Evolutionary conservation across 768 basidiomycete species (phyloP).

Genomic region (Termitomyces sp.): DNA sequence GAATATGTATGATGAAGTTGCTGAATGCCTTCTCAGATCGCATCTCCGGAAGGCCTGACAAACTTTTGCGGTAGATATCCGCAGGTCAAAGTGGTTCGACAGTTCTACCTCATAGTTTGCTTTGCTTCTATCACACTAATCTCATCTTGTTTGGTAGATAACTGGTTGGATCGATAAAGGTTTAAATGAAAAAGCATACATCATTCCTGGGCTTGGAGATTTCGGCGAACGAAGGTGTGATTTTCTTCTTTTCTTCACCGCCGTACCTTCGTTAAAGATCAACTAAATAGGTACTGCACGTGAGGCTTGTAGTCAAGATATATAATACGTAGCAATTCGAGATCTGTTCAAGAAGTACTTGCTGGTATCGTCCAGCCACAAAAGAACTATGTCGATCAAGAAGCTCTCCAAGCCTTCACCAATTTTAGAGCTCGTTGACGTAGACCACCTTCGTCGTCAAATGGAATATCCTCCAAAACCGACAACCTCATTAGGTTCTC

Average conservation of each 20-base stretch:
- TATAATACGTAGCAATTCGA: not conserved
- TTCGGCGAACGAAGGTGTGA: constrained; percentile 84
- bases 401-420: not conserved
- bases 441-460: constrained; percentile 10
- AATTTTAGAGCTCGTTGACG: constrained; percentile 1
- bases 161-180: constrained; percentile 96
- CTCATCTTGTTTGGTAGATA: constrained; percentile 42
- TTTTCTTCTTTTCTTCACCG: not conserved
- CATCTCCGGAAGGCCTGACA: constrained; percentile 85
- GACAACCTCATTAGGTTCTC: constrained; percentile 8
- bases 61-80: constrained; percentile 79
- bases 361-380: not conserved
- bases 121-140: not conserved
- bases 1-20: not conserved
- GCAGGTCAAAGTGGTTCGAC: constrained; percentile 68
- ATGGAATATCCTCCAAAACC: constrained; percentile 7
- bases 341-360: not conserved
- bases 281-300: not conserved
- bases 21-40: constrained; percentile 51
- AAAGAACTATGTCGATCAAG: not conserved
- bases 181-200: constrained; percentile 87
- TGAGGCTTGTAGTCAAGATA: not conserved
- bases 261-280: not conserved
- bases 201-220: constrained; percentile 94
- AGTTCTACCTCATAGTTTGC: not conserved